These are phyloP conservation scores for Eutrema heterophyllum DNA, from an alignment of 345 rosid genomes.

Conservation along the genomic window DNA sequence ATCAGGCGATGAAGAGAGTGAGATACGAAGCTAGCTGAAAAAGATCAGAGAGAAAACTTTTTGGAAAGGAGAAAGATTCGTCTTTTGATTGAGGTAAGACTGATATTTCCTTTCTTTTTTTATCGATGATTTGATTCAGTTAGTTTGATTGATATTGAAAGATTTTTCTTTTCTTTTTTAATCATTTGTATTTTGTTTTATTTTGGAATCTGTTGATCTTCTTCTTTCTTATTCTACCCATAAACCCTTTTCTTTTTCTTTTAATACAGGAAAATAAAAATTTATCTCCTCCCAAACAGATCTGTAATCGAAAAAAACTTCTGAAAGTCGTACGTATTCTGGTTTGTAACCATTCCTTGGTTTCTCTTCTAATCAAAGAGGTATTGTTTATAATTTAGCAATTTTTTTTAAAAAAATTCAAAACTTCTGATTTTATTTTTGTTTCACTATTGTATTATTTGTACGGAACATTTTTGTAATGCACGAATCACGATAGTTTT, in stretches of 20 bases:
- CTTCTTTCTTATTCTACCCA: not conserved
- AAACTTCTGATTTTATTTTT: not conserved
- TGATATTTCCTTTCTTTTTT: not conserved
- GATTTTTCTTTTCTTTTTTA: not conserved
- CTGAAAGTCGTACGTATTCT: not conserved
- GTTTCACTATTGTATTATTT: conserved; percentile 4
- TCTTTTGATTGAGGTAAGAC: conserved; percentile 13
- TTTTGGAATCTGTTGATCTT: conserved; percentile 17
- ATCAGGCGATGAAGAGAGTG: conserved; percentile 14
- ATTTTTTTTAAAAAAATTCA: not conserved
- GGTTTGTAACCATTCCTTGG: conserved; percentile 1
- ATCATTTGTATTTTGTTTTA: conserved; percentile 3
- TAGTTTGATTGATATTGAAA: conserved; percentile 18
- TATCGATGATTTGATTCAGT: conserved; percentile 16
- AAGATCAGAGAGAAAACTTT: not conserved
- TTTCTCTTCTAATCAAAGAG: not conserved
- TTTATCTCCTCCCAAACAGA: not conserved
- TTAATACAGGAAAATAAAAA: not conserved
- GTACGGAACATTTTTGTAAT: conserved; percentile 1
- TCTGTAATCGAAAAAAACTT: conserved; percentile 2
- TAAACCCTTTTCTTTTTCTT: not conserved
- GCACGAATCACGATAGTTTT: conserved; percentile 14
- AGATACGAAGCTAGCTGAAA: not conserved
- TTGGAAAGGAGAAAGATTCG: conserved; percentile 4
- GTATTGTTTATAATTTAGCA: not conserved